These are phyloP conservation scores for Cyclotella sp. DNA, from an alignment of 108 stramenopile genomes.

Conservation along the genomic window DNA sequence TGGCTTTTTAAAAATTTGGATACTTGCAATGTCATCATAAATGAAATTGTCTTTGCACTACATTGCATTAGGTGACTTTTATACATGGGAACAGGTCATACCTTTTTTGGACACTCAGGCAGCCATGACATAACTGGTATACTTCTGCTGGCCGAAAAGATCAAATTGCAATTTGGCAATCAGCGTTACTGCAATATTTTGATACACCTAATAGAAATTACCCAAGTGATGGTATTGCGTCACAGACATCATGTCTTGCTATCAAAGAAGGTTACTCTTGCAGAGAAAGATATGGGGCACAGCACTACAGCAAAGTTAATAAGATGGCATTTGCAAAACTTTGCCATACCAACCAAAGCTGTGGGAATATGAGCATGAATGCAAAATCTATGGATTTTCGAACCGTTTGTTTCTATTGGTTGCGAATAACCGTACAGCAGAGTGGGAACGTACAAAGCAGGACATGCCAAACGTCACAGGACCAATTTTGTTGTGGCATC, in stretches of 20 bases:
- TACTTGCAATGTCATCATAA: slow-evolving; percentile 7
- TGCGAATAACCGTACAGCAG: background rate
- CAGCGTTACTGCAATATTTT: slow-evolving; percentile 1
- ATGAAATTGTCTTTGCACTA: slow-evolving; percentile 3
- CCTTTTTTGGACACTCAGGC: slow-evolving; percentile 7
- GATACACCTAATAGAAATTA: background rate
- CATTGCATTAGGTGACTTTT: background rate
- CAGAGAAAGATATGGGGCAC: background rate
- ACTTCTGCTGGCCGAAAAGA: background rate
- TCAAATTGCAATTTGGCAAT: background rate
- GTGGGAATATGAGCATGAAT: background rate
- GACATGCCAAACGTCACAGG: background rate
- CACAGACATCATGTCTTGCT: background rate
- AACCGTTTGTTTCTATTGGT: slow-evolving; percentile 3
- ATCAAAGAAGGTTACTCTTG: slow-evolving; percentile 1
- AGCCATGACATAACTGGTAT: background rate
- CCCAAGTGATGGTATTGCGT: background rate
- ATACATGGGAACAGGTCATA: background rate
- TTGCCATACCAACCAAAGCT: background rate
- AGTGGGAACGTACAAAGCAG: background rate
- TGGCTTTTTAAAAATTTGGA: slow-evolving; percentile 4
- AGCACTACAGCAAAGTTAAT: background rate
- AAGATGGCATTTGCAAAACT: background rate
- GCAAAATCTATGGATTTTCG: slow-evolving; percentile 3
- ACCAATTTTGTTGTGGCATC: background rate